Percentiles rank a stretch among this genome's conserved stretches.
Conservation (phyloP, 257 asterid species). For the Datura wrightii region DNA sequence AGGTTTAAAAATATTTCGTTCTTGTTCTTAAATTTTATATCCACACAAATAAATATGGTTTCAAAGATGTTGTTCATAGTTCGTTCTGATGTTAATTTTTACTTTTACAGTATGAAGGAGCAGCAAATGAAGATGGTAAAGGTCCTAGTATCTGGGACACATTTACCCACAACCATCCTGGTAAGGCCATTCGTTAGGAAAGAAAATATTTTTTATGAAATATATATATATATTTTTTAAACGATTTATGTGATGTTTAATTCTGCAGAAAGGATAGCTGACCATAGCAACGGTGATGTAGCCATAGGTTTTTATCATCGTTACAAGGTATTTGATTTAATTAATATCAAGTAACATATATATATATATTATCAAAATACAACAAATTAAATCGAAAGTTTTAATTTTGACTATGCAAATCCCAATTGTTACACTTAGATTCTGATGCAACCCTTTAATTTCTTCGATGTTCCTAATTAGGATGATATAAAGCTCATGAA, state of each 20-base stretch:
- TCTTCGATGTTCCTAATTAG: background rate
- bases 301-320: conserved; percentile 25
- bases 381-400: background rate
- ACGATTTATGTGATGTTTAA: background rate
- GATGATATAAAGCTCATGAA: conserved; percentile 24
- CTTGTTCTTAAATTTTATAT: background rate
- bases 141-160: conserved; percentile 46
- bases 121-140: conserved; percentile 40
- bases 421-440: background rate
- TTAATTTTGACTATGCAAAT: background rate
- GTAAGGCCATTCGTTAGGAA: background rate
- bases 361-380: background rate
- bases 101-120: conserved; percentile 40
- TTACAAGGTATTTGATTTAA: conserved; percentile 7
- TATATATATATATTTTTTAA: background rate
- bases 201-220: background rate
- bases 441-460: background rate
- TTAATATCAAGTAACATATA: background rate
- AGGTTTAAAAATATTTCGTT: background rate
- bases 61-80: too few species aligned
- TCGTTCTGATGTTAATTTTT: background rate
- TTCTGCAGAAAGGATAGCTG: background rate
- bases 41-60: too few species aligned
- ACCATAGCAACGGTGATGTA: background rate
- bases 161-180: conserved; percentile 37